Evolutionary conservation across 306 rosid species (phyloP).

Genomic region (Pachyrhizus erosus): DNA sequence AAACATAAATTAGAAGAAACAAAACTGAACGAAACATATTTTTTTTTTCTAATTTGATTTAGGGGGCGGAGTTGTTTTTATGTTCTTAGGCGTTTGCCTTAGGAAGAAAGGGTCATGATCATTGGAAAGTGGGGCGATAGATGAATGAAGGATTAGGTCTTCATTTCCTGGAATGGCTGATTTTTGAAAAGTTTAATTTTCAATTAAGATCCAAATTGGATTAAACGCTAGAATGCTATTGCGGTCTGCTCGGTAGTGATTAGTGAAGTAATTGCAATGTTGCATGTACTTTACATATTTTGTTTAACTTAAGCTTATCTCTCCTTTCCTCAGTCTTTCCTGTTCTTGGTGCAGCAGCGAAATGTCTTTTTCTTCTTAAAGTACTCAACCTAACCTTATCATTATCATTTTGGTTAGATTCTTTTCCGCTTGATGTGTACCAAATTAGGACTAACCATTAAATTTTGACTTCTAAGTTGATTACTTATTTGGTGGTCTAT

Average conservation of each 20-base stretch:
- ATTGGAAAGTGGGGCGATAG: conserved; percentile 20
- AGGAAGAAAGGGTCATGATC: background rate
- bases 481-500: background rate
- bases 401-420: background rate
- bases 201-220: background rate
- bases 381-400: background rate
- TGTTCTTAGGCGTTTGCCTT: conserved; percentile 1
- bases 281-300: background rate
- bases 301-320: background rate
- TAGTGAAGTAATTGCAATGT: background rate
- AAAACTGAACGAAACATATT: background rate
- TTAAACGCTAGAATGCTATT: background rate
- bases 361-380: conserved; percentile 28
- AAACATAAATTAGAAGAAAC: background rate
- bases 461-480: background rate
- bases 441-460: background rate
- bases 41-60: background rate
- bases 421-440: background rate
- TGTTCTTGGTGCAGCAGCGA: conserved; percentile 5
- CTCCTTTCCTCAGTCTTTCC: background rate
- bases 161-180: background rate
- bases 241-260: background rate
- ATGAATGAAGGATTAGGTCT: conserved; percentile 15
- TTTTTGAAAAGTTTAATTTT: conserved; percentile 5
- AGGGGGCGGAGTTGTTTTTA: background rate